Base-by-base conservation (phyloP, 805 yeast genomes). In the Wickerhamiella dianesei region DNA sequence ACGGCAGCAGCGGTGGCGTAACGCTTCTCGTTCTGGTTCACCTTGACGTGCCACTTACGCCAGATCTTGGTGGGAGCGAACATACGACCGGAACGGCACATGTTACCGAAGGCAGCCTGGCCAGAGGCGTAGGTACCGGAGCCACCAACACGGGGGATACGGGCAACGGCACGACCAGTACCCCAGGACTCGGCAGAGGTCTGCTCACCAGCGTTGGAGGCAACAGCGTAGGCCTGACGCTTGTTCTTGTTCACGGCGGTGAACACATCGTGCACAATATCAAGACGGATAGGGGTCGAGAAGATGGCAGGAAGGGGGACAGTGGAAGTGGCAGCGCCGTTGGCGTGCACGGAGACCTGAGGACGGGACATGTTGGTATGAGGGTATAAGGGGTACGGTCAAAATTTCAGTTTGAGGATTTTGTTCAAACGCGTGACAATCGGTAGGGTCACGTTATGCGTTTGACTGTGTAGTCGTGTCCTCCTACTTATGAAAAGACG, bases 61-160 rank as follows among this genome's bases (percentile, higher is more conserved):
- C 98, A 92, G 75, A 95, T 88, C 82, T 92, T 92, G 75, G 98
- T 92, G 73, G 98, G 98, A 74, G 98, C 96, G 70, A 92, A 92
- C 97, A 92, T 92, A 77, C 98, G 95, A 79, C 98, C 98, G 74
- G 96, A 96, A 76, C 98, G 89, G 81, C 98, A 92, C 98, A 92
- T 92, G 92, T 92, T 92, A 82, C 98, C 98, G 81, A 92, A 92
- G 71, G 98, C 98, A 74, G 87, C 98, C 77, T 92, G 98, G 74
- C 98, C 98, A 60, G 97, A 78, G 77, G 98, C 88, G 94, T 87
- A 96, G 72, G 98, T 92, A 84, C 98, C 98, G 72, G 95, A 88
- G 79, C 98, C 98, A 76, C 96, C 96, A 71, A 92, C 97, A 82
- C 98, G 88, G 79, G 98, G 98, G 73, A 92, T 89, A 81, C 98